phyloP scores from a whole-genome alignment of 768 basidiomycete genomes.

The Russula dissimulans region DNA sequence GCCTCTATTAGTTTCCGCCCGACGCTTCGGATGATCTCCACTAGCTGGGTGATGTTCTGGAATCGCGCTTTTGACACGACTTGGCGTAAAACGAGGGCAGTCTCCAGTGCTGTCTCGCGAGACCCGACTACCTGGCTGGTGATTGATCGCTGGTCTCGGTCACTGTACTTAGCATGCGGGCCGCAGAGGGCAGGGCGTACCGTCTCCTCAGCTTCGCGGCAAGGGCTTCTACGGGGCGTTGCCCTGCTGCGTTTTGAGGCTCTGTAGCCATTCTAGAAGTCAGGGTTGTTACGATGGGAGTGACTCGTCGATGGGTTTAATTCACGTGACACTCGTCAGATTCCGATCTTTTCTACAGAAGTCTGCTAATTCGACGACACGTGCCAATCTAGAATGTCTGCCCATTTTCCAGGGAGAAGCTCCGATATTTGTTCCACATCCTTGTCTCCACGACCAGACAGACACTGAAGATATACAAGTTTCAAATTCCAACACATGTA shows the following conservation, averaged over 20 bases:
- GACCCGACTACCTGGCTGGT: slow-evolving; percentile 86
- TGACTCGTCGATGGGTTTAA: no score
- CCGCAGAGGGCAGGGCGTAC: slow-evolving; percentile 34
- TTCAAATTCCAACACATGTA: not conserved
- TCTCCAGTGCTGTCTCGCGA: slow-evolving; percentile 80
- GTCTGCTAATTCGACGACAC: slow-evolving; percentile 33
- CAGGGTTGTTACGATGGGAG: no score
- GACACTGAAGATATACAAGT: slow-evolving; percentile 43
- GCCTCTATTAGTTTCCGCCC: slow-evolving; percentile 80
- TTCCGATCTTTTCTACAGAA: not conserved
- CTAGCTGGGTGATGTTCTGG: slow-evolving; percentile 76
- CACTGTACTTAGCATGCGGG: not conserved
- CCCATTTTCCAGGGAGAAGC: slow-evolving; percentile 88
- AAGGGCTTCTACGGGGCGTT: slow-evolving; percentile 57
- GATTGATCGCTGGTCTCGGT: slow-evolving; percentile 17
- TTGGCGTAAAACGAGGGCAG: slow-evolving; percentile 77
- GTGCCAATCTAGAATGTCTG: slow-evolving; percentile 89
- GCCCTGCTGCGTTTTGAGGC: slow-evolving; percentile 31
- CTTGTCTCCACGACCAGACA: slow-evolving; percentile 95
- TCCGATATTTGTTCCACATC: slow-evolving; percentile 97
- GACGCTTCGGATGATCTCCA: slow-evolving; percentile 66
- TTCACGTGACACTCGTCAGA: not conserved
- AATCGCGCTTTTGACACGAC: slow-evolving; percentile 84
- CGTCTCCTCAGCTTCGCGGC: slow-evolving; percentile 63
- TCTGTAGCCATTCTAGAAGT: slow-evolving; percentile 36